These are phyloP conservation scores for Saksenaea oblongispora DNA, from an alignment of 371 early-diverging fungal genomes.

Conservation along the genomic window DNA sequence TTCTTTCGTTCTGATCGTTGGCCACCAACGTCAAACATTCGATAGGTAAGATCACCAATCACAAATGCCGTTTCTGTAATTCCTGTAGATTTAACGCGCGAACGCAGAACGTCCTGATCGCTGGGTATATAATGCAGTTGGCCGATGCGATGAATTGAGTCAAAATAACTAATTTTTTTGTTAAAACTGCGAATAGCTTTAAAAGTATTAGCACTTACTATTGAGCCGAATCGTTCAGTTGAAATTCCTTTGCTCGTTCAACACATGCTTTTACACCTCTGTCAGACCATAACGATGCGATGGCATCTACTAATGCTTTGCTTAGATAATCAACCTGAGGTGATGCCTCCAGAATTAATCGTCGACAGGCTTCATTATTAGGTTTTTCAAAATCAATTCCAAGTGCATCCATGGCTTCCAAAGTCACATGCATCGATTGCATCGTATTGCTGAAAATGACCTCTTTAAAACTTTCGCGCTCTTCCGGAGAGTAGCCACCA, in stretches of 20 bases:
- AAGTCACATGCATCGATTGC: conserved; percentile 91
- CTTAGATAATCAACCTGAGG: conserved; percentile 81
- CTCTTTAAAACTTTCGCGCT: conserved; percentile 88
- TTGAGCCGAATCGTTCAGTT: conserved; percentile 84
- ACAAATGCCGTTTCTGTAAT: conserved; percentile 85
- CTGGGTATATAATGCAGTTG: conserved; percentile 72
- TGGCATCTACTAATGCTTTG: conserved; percentile 72
- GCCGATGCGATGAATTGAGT: conserved; percentile 88
- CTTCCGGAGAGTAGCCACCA: conserved; percentile 85
- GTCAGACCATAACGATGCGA: conserved; percentile 82
- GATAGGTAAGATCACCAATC: conserved; percentile 81
- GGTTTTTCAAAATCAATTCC: conserved; percentile 66
- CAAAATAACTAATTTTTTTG: conserved; percentile 72
- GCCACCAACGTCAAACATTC: conserved; percentile 93
- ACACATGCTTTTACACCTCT: conserved; percentile 75
- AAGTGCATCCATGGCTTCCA: conserved; percentile 91
- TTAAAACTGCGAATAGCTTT: not conserved
- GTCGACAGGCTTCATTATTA: conserved; percentile 60
- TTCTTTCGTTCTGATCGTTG: conserved; percentile 86
- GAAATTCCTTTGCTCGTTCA: conserved; percentile 81
- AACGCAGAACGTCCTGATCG: conserved; percentile 85
- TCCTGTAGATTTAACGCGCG: conserved; percentile 87
- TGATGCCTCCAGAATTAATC: conserved; percentile 66
- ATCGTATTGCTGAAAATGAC: conserved; percentile 94
- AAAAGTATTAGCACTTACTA: conserved; percentile 55